Evolutionary conservation across 2,329 filamentous ascomycete genomes (phyloP), one percentile per base, ranked within the genome.

Genomic region (Daldinia sp.): DNA sequence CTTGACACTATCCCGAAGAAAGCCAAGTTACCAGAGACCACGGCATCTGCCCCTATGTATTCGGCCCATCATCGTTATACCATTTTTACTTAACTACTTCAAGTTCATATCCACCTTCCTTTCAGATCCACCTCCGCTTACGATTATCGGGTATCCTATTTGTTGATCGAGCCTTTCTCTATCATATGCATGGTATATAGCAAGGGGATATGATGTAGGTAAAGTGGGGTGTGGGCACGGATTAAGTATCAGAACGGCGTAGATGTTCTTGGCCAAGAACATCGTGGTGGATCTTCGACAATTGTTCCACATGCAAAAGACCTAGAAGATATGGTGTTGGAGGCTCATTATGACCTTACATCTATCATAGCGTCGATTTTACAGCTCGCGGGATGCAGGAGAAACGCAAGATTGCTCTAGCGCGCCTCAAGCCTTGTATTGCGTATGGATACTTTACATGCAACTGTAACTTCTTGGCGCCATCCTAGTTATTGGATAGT

Each of bases 381-480:
- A 60, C 15, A 30, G 44, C 30, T 65, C 51, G 35, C 57, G 15
- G 53, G 44, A 67, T 56, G 42, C 10, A 60, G 44, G 46, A 28
- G 56, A 46, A 46, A 62, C 39, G 48, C 46, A 60, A 61, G 20
- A 60, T 48, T 56, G 18, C 41, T 48, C 28, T 28, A 63, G 41
- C 20, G 59, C 53, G 37, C 59, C 46, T 51, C 42, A 41, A 56
- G 67, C 61, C 61, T 63, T 66, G 60, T 54, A 64, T 62, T 55
- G 42, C 46, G 42, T 55, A 63, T 35, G 59, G 33, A 50, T 39
- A 69, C 50, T 65, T 18, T 55, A 50, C 41, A 61, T 67, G 60
- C 59, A 41, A 67, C 55, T 62, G 59, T 56, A 60, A 69, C 58
- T 44, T 69, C 69, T 71, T 71, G 69, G 69, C 69, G 42, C 50